Evolutionary conservation across 2,329 filamentous ascomycete genomes (phyloP).

Genomic region (Zymoseptoria tritici): DNA sequence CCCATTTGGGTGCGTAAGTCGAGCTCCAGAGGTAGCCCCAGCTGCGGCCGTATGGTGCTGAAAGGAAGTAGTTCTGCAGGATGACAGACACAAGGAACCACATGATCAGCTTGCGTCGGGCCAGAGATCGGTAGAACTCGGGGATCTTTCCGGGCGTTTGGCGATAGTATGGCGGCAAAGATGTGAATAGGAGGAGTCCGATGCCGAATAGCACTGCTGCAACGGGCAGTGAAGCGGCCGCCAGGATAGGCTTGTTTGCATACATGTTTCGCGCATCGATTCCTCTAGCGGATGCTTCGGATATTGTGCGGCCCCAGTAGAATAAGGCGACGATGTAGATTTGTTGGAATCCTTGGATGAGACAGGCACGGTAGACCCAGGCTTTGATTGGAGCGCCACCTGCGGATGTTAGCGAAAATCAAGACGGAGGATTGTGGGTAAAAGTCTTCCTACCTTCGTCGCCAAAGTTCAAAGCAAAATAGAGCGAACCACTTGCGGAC

Average conservation of each 20-base stretch:
- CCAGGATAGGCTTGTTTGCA: conserved; percentile 15
- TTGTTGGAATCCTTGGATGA: conserved; percentile 58
- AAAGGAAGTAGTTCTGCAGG: conserved; percentile 59
- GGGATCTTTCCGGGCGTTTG: conserved; percentile 54
- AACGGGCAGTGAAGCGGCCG: conserved; percentile 49
- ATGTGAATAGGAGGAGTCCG: conserved; percentile 48
- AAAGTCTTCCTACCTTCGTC: conserved; percentile 5
- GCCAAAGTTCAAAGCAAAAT: conserved; percentile 57
- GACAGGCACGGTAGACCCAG: conserved; percentile 56
- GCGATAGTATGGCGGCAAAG: conserved; percentile 57
- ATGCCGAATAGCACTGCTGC: conserved; percentile 49
- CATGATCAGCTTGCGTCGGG: conserved; percentile 53
- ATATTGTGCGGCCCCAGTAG: conserved; percentile 55
- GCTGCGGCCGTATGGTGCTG: conserved; percentile 56
- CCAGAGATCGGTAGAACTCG: conserved; percentile 54
- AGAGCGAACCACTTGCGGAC: conserved; percentile 54
- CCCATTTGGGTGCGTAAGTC: conserved; percentile 47
- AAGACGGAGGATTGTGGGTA: background rate
- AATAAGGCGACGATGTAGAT: conserved; percentile 55
- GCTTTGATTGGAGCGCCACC: conserved; percentile 50
- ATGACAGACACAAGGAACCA: conserved; percentile 59
- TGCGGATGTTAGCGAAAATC: conserved; percentile 5
- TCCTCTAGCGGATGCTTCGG: conserved; percentile 35
- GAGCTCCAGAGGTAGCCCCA: conserved; percentile 57
- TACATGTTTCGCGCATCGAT: conserved; percentile 26